Conservation (phyloP, 345 rosid genomes). For the Salix koriyanagi region DNA sequence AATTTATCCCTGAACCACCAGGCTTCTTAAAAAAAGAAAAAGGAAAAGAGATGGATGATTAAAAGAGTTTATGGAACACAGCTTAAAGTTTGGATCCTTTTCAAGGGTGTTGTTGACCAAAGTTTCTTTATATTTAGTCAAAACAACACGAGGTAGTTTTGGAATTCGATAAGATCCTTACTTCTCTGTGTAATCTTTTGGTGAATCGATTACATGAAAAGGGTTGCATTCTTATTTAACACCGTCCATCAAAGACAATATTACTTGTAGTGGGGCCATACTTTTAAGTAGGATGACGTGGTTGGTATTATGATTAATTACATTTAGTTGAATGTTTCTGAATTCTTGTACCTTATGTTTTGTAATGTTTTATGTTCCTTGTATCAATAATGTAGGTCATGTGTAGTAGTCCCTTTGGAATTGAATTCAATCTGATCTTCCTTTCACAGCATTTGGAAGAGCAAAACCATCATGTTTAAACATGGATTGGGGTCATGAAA, state of each 20-base stretch:
- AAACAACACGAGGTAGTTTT: background rate
- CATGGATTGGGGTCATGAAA: background rate
- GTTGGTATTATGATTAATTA: constrained; percentile 11
- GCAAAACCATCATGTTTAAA: constrained; percentile 1
- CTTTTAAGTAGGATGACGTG: constrained; percentile 14
- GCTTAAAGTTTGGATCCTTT: background rate
- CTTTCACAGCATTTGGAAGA: background rate
- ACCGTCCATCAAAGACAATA: background rate
- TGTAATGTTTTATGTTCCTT: background rate
- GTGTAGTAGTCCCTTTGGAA: constrained; percentile 3
- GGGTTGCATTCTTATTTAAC: background rate
- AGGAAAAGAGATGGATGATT: background rate
- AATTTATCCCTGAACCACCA: background rate
- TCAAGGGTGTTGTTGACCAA: background rate
- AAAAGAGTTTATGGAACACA: background rate
- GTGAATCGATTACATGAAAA: background rate
- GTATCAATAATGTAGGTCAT: constrained; percentile 7
- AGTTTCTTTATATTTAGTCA: background rate
- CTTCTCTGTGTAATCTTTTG: background rate
- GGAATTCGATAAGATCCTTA: background rate
- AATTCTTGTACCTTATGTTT: constrained; percentile 10
- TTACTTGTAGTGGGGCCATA: constrained; percentile 22
- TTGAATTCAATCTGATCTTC: constrained; percentile 13
- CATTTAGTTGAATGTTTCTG: constrained; percentile 10
- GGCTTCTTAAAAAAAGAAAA: background rate